A percentile compares a stretch with the other conserved stretches of the same genome.
Evolutionary conservation across 768 basidiomycete species (phyloP).

Genomic region (Arthromyces matolae): DNA sequence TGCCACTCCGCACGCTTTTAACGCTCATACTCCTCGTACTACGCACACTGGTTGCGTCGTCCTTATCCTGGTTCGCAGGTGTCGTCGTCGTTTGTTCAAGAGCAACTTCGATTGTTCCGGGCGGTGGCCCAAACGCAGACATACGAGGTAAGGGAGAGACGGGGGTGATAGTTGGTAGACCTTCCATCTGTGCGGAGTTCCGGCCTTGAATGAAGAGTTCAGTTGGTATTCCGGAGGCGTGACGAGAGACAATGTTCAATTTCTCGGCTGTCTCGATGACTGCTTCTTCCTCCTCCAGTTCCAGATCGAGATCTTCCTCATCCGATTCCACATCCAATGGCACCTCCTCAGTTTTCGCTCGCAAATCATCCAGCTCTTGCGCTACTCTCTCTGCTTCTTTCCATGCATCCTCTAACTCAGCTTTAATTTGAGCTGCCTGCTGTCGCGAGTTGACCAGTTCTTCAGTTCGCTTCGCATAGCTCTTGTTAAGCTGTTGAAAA

Average conservation of each 20-base stretch:
- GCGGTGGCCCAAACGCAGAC: conserved; percentile 6
- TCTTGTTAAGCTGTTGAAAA: conserved; percentile 52
- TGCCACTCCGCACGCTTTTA: conserved; percentile 33
- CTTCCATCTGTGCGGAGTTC: conserved; percentile 12
- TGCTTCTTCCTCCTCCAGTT: conserved; percentile 20
- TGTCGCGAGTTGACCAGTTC: conserved; percentile 50
- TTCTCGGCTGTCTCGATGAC: conserved; percentile 48
- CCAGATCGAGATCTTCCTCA: conserved; percentile 34
- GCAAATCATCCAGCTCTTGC: conserved; percentile 63
- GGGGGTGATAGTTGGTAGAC: conserved; percentile 14
- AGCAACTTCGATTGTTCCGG: neutral
- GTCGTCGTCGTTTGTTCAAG: neutral
- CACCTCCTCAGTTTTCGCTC: conserved; percentile 26
- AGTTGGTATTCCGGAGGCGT: conserved; percentile 12
- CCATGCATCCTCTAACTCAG: conserved; percentile 80
- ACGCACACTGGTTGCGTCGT: conserved; percentile 38
- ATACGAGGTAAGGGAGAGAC: conserved; percentile 15
- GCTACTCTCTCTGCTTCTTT: conserved; percentile 71
- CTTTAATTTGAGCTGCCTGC: conserved; percentile 54
- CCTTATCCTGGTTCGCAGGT: conserved; percentile 24
- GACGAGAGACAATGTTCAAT: conserved; percentile 31
- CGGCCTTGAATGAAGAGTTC: conserved; percentile 12
- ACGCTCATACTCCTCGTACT: conserved; percentile 31
- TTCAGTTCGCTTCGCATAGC: conserved; percentile 60
- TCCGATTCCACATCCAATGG: conserved; percentile 10